These are phyloP conservation scores for Passiflora organensis DNA, from an alignment of 345 rosid species.

Conservation along the genomic window DNA sequence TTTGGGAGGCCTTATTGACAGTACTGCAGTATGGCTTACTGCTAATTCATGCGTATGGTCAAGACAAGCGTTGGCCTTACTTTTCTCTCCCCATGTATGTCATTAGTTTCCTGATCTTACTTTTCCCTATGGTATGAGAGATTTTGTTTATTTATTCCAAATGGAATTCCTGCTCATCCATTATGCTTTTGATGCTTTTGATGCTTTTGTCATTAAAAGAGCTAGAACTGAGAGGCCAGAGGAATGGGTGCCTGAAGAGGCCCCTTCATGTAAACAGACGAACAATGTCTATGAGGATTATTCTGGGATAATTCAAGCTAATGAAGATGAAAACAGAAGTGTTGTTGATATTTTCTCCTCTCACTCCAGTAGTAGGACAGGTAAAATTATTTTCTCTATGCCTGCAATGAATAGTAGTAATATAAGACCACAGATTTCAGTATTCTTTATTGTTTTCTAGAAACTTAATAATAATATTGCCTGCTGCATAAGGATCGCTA, in stretches of 20 bases:
- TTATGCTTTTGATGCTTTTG: slow-evolving; percentile 16
- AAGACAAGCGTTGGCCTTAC: slow-evolving; percentile 96
- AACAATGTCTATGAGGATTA: slow-evolving; percentile 33
- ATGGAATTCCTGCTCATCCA: slow-evolving; percentile 6
- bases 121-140: background rate
- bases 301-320: slow-evolving; percentile 35
- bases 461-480: too few relatives aligned
- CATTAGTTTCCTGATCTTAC: slow-evolving; percentile 6
- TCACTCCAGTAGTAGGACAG: slow-evolving; percentile 49
- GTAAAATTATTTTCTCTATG: slow-evolving; percentile 32
- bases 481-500: too few relatives aligned
- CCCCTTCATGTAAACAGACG: slow-evolving; percentile 24
- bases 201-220: slow-evolving; percentile 26
- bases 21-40: slow-evolving; percentile 77
- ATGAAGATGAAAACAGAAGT: slow-evolving; percentile 40
- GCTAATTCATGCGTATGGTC: slow-evolving; percentile 74
- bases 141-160: background rate
- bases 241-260: slow-evolving; percentile 92
- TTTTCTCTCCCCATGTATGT: slow-evolving; percentile 78
- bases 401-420: too few relatives aligned
- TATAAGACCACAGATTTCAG: too few relatives aligned
- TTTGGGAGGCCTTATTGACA: slow-evolving; percentile 83
- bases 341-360: slow-evolving; percentile 82
- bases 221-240: slow-evolving; percentile 75
- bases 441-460: too few relatives aligned